A percentile compares a stretch with the other conserved stretches of the same genome.
phyloP scores from a whole-genome alignment of 2,329 filamentous ascomycete species.

The Didymella sp. region DNA sequence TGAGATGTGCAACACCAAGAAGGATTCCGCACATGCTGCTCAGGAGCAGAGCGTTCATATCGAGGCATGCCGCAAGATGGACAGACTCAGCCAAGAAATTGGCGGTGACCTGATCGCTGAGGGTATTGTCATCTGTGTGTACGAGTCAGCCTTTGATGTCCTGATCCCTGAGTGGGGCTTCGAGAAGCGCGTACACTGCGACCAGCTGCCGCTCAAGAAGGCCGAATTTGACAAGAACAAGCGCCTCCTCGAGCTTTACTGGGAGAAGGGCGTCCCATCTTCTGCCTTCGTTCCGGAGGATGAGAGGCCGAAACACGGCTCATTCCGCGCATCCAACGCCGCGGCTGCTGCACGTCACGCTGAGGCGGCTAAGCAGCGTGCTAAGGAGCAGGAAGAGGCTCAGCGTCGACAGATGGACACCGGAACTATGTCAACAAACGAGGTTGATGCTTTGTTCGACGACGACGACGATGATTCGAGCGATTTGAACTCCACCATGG shows the following conservation, averaged over 20 bases:
- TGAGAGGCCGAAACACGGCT: constrained; percentile 85
- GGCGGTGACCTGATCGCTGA: constrained; percentile 94
- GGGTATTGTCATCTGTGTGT: constrained; percentile 94
- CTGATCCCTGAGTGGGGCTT: constrained; percentile 98
- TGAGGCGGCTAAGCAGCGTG: constrained; percentile 80
- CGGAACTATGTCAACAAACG: constrained; percentile 89
- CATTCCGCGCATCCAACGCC: constrained; percentile 76
- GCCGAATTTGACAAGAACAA: constrained; percentile 99
- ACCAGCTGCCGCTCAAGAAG: constrained; percentile 97
- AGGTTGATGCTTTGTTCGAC: constrained; percentile 94
- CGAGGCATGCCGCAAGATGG: constrained; percentile 94
- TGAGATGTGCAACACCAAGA: constrained; percentile 98
- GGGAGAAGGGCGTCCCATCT: constrained; percentile 98
- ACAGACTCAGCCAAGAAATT: constrained; percentile 83
- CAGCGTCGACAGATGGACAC: constrained; percentile 94
- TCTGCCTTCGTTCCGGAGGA: constrained; percentile 97
- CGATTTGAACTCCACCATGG: constrained; percentile 88
- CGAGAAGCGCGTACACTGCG: constrained; percentile 98
- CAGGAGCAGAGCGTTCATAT: constrained; percentile 99
- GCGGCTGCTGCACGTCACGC: constrained; percentile 79
- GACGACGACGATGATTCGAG: constrained; percentile 84
- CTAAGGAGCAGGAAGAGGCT: constrained; percentile 87
- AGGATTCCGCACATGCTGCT: constrained; percentile 95
- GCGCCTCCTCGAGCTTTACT: constrained; percentile 93
- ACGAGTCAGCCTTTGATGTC: constrained; percentile 98